Evolutionary conservation across 2,329 filamentous ascomycete species (phyloP), one percentile per base, ranked within the genome.

Genomic region (Coniella vitis): DNA sequence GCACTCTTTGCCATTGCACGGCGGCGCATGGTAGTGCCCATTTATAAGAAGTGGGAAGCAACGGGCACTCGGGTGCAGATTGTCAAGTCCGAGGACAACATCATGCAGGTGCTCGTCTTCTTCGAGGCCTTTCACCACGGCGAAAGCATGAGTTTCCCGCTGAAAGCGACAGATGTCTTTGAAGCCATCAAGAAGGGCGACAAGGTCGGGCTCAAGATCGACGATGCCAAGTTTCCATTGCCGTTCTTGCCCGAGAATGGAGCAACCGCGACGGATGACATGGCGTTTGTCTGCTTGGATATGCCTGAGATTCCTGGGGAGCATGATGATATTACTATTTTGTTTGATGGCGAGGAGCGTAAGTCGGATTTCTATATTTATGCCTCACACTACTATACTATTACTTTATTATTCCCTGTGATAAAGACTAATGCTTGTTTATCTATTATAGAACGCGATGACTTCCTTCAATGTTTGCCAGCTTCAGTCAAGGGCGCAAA

Each of bases 1-100:
- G 73, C 77, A 7, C 82, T 81, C 0, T 87, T 95, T 64, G 83
- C 85, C 50, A 95, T 95, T 56, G 83, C 90, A 1, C 82, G 90
- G 25, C 81, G 87, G 42, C 80, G 87, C 56, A 93, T 90, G 84
- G 87, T 95, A 12, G 88, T 95, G 14, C 88, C 88, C 0, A 91
- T 95, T 56, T 87, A 94, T 70, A 95, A 95, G 69, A 93, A 93
- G 65, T 94, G 88, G 87, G 89, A 94, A 61, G 87, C 90, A 2
- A 81, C 76, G n/a, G 77, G 76, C 34, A 87, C 87, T 8, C 81
- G 90, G 32, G 73, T 95, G 7, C 90, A 95, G 63, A 74, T 95
- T 34, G 81, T 95, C 32, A 75, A 81, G 56, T 83, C 85, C 55
- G 86, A 90, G 54, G 45, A 47, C 29, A 86, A 82, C 59, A 78